Evolutionary conservation across 805 yeast species (phyloP).

Genomic region (Sungouiozyma ichnusensis): DNA sequence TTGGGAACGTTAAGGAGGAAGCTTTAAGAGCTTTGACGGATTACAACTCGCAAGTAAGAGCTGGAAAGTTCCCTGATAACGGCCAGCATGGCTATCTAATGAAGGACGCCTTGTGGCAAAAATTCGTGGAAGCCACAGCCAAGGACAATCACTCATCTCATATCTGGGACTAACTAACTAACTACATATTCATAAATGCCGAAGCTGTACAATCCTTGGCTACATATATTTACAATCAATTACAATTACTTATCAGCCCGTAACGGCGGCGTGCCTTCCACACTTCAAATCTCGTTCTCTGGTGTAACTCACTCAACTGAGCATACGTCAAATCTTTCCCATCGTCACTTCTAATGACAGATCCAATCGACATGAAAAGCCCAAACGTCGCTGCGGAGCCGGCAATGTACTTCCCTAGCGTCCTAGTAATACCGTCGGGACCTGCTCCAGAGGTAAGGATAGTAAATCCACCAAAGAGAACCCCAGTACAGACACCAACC

Average conservation of each 20-base stretch:
- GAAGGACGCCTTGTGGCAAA: conserved; percentile 47
- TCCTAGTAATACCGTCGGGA: conserved; percentile 93
- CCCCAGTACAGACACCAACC: conserved; percentile 86
- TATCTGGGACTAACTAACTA: too few relatives aligned
- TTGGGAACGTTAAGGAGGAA: conserved; percentile 38
- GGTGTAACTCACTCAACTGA: conserved; percentile 14
- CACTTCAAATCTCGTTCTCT: conserved; percentile 24
- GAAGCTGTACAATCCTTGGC: background rate
- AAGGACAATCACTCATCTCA: too few relatives aligned
- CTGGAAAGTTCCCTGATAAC: conserved; percentile 46
- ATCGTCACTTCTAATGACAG: conserved; percentile 73
- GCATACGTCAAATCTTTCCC: conserved; percentile 11
- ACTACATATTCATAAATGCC: background rate
- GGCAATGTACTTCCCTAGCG: conserved; percentile 90
- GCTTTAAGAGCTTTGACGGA: conserved; percentile 42
- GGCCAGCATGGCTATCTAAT: conserved; percentile 58
- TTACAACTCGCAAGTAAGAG: conserved; percentile 53
- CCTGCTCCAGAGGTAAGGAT: conserved; percentile 93
- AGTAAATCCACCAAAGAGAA: conserved; percentile 87
- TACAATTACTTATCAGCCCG: background rate
- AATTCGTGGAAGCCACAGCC: conserved; percentile 22
- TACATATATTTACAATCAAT: too few relatives aligned
- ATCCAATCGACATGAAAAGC: conserved; percentile 90
- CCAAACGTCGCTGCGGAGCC: conserved; percentile 98
- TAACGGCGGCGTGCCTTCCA: conserved; percentile 18